These are phyloP conservation scores for Penicillium concentricum DNA, from an alignment of 2,329 filamentous ascomycete genomes.

Conservation along the genomic window DNA sequence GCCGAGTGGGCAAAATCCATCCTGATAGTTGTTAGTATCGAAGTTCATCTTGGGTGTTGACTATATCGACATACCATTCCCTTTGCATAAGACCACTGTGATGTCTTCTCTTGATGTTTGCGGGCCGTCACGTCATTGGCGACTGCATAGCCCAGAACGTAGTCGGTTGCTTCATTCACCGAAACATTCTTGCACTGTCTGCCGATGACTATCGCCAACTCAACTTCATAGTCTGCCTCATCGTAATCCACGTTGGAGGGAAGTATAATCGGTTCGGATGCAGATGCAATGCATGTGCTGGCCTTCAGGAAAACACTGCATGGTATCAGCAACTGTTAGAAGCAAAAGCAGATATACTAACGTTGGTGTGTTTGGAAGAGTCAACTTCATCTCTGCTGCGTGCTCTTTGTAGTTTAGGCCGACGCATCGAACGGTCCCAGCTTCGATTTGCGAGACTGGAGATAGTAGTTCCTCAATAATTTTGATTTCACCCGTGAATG, in stretches of 20 bases:
- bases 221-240: conserved; percentile 15
- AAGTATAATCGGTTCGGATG: conserved; percentile 9
- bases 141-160: conserved; percentile 9
- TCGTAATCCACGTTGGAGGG: conserved; percentile 11
- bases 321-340: not conserved
- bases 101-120: conserved; percentile 11
- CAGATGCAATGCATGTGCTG: conserved; percentile 11
- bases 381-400: conserved; percentile 14
- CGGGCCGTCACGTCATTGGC: conserved; percentile 14
- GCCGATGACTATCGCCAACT: conserved; percentile 11
- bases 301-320: conserved; percentile 11
- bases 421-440: conserved; percentile 12
- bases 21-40: not conserved
- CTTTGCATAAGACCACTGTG: conserved; percentile 16
- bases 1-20: conserved; percentile 16
- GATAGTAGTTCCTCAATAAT: conserved; percentile 6
- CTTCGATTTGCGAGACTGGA: conserved; percentile 10
- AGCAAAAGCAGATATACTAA: not conserved
- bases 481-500: conserved; percentile 8
- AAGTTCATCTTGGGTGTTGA: not conserved
- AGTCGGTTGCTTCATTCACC: conserved; percentile 2
- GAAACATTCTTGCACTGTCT: conserved; percentile 10
- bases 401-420: conserved; percentile 16
- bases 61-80: conserved; percentile 9
- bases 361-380: conserved; percentile 12